A percentile compares a stretch with the other conserved stretches of the same genome.
Conservation (phyloP, 2,329 filamentous ascomycete genomes). For the Aspergillus oerlinghausenensis region DNA sequence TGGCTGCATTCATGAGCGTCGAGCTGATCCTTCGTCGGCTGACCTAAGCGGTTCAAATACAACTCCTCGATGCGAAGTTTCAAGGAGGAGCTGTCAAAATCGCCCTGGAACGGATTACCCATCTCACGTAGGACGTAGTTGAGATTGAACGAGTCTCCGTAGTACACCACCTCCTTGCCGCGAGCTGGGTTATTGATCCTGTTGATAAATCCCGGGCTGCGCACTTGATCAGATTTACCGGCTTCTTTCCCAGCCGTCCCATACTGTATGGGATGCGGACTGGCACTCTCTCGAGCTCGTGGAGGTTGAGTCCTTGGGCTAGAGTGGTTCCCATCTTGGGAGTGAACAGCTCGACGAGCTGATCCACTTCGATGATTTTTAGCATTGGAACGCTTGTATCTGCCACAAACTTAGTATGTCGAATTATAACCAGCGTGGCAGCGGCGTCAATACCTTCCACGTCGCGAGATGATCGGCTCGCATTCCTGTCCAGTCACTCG, state of each 20-base stretch:
- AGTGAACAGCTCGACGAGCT: not conserved
- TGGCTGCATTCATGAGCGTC: conserved; percentile 2
- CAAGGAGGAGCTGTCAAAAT: not conserved
- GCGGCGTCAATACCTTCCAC: conserved; percentile 5
- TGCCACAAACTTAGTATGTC: not conserved
- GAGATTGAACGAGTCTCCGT: conserved; percentile 8
- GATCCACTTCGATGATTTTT: not conserved
- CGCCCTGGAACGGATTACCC: not conserved
- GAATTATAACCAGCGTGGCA: not conserved
- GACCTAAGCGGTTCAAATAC: conserved; percentile 3
- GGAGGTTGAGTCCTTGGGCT: not conserved
- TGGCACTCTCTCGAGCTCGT: not conserved
- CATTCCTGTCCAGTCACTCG: conserved; percentile 3
- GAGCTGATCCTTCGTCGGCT: conserved; percentile 1
- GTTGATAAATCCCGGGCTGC: not conserved
- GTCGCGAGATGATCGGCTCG: conserved; percentile 8
- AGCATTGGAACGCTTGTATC: not conserved
- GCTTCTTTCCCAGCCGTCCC: not conserved
- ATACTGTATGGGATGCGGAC: too few relatives aligned
- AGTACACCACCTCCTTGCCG: not conserved
- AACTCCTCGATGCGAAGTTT: not conserved
- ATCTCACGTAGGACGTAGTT: conserved; percentile 4
- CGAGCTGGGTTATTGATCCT: not conserved
- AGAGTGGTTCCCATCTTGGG: not conserved
- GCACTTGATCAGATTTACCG: not conserved